Evolutionary conservation across 208 protist species (phyloP).

Genomic region (Herpetomonas tarakana): DNA sequence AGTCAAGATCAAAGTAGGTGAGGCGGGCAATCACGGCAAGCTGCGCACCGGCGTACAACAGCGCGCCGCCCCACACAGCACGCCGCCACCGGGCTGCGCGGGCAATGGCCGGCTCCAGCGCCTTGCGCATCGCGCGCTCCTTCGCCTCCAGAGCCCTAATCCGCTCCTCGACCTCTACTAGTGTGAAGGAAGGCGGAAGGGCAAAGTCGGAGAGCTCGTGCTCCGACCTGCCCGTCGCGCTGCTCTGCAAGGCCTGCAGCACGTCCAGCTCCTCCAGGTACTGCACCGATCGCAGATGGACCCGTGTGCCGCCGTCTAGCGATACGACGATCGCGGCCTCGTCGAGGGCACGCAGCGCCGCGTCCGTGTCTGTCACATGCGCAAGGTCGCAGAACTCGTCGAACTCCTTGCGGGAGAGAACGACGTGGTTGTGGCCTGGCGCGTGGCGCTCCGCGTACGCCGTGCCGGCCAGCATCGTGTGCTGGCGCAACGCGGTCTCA

Average conservation of each 20-base stretch:
- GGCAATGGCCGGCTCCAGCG: slow-evolving; percentile 41
- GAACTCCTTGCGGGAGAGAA: slow-evolving; percentile 57
- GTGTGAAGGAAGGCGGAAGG: slow-evolving; percentile 24
- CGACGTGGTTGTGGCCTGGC: slow-evolving; percentile 16
- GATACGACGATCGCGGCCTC: slow-evolving; percentile 55
- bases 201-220: not conserved
- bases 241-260: not conserved
- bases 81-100: slow-evolving; percentile 54
- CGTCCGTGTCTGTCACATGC: slow-evolving; percentile 43
- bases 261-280: slow-evolving; percentile 38
- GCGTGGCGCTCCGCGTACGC: slow-evolving; percentile 10
- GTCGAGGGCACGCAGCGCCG: slow-evolving; percentile 35
- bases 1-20: slow-evolving; percentile 87
- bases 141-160: slow-evolving; percentile 27
- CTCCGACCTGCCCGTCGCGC: not conserved
- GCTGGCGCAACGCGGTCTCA: slow-evolving; percentile 44
- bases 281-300: slow-evolving; percentile 64
- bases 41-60: slow-evolving; percentile 59
- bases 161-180: slow-evolving; percentile 33
- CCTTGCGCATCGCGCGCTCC: slow-evolving; percentile 32
- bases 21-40: slow-evolving; percentile 78
- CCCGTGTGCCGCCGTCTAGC: slow-evolving; percentile 31
- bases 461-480: slow-evolving; percentile 28
- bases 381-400: slow-evolving; percentile 41
- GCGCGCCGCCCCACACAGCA: slow-evolving; percentile 51